Evolutionary conservation across 2,329 filamentous ascomycete genomes (phyloP), one percentile per base, ranked within the genome.

Genomic region (Hypomyces rosellus): DNA sequence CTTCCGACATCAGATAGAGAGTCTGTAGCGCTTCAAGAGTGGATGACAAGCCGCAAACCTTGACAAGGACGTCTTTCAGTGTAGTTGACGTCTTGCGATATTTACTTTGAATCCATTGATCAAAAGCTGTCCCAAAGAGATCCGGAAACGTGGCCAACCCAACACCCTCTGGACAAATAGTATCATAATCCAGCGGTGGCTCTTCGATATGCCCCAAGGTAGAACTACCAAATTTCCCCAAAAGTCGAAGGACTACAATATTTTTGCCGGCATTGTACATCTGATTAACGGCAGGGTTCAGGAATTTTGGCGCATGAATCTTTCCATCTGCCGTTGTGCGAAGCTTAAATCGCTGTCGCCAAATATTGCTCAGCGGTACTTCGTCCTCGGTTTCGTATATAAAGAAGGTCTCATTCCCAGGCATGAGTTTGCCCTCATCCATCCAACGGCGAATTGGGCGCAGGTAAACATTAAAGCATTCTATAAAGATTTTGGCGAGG

Each of bases 211-310:
- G 59, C 4, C 59, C 51, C 3, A 54, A 57, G 63, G 61, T 64
- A 50, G 59, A 61, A 44, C 67, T 59, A 45, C 72, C 64, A 53
- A 78, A 74, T 49, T 77, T 74, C 38, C 83, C 81, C 11, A 96
- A 73, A 44, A 85, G 80, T 53, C 84, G 85, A n/a, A 96, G 70
- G 41, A 96, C 86, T 1, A 93, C 81, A 49, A 93, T 84, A 59
- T 86, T 95, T 67, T 96, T 96, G 0, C 92, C 92, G 1, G 89
- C 85, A 1, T 85, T 89, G 60, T 96, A 92, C 36, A 96, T 89
- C 54, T 84, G 86, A 20, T 74, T 70, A 0, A 81, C 82, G 2
- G 84, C 80, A 2, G 84, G 77, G 37, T 84, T 80, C 4, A 96
- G 74, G 56, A 96, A 96, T 3, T 71, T 76, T 0, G 92, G 91